Conservation (phyloP, 306 rosid species). For the Ormosia semicastrata region DNA sequence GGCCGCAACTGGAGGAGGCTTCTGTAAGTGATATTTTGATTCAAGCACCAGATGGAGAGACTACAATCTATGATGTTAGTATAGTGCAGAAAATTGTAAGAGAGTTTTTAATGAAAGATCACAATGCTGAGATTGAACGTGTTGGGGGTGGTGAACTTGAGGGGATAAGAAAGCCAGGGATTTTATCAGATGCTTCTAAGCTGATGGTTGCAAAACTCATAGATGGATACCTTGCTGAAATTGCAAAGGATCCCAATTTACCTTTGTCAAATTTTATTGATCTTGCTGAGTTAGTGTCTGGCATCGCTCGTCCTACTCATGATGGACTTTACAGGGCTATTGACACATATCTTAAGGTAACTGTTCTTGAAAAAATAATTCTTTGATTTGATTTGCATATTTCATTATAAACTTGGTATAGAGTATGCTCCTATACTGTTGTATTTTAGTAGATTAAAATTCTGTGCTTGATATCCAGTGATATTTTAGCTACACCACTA, state of each 20-base stretch:
- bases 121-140: constrained; percentile 56
- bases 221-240: constrained; percentile 85
- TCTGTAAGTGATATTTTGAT: constrained; percentile 77
- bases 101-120: constrained; percentile 66
- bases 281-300: constrained; percentile 74
- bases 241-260: constrained; percentile 77
- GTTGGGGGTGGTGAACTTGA: constrained; percentile 49
- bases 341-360: constrained; percentile 95
- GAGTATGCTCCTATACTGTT: constrained; percentile 1
- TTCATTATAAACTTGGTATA: not conserved
- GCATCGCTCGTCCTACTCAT: constrained; percentile 72
- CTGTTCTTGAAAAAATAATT: not conserved
- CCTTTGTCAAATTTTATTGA: constrained; percentile 63
- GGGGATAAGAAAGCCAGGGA: constrained; percentile 57
- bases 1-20: constrained; percentile 94
- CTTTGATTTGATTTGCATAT: not conserved
- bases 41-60: constrained; percentile 56
- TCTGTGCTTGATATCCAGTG: not conserved
- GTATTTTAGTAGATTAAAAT: not conserved
- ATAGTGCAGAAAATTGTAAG: constrained; percentile 67
- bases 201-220: constrained; percentile 89
- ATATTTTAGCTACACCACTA: not conserved
- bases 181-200: constrained; percentile 90
- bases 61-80: constrained; percentile 56
- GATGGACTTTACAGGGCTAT: constrained; percentile 91